A percentile compares a stretch with the other conserved stretches of the same genome.
phyloP scores from a whole-genome alignment of 1,284 basidiomycete genomes.

The Cerioporus squamosus region DNA sequence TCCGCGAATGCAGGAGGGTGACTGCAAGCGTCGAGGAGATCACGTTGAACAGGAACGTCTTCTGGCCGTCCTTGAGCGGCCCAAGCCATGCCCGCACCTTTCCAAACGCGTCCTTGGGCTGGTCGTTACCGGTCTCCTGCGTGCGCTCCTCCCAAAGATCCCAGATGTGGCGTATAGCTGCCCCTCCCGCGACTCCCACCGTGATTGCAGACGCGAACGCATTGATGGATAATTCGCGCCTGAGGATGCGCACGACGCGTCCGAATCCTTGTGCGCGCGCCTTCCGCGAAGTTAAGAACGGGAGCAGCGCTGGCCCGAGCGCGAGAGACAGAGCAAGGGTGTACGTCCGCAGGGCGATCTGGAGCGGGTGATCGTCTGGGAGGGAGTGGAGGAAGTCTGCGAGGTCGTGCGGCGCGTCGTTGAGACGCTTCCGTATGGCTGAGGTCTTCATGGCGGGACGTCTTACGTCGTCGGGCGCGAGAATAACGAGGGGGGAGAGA shows the following conservation, averaged over 20 bases:
- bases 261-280: slow-evolving; percentile 29
- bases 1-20: slow-evolving; percentile 57
- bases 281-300: slow-evolving; percentile 46
- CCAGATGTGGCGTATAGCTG: slow-evolving; percentile 53
- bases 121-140: background rate
- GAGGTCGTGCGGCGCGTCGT: slow-evolving; percentile 19
- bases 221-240: slow-evolving; percentile 57
- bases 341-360: slow-evolving; percentile 68
- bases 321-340: slow-evolving; percentile 67
- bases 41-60: slow-evolving; percentile 59
- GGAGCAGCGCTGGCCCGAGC: slow-evolving; percentile 63
- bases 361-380: slow-evolving; percentile 53
- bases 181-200: slow-evolving; percentile 64
- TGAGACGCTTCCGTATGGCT: slow-evolving; percentile 7
- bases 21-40: slow-evolving; percentile 63
- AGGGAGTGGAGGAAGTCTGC: slow-evolving; percentile 33
- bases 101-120: background rate
- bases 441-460: slow-evolving; percentile 7
- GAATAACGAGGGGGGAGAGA: background rate
- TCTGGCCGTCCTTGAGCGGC: slow-evolving; percentile 43
- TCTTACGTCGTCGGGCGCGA: background rate
- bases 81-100: slow-evolving; percentile 15
- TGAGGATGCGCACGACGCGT: slow-evolving; percentile 47
- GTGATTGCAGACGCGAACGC: slow-evolving; percentile 74
- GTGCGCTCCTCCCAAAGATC: slow-evolving; percentile 33